Evolutionary conservation across 345 rosid genomes (phyloP).

Genomic region (Sonneratia alba): DNA sequence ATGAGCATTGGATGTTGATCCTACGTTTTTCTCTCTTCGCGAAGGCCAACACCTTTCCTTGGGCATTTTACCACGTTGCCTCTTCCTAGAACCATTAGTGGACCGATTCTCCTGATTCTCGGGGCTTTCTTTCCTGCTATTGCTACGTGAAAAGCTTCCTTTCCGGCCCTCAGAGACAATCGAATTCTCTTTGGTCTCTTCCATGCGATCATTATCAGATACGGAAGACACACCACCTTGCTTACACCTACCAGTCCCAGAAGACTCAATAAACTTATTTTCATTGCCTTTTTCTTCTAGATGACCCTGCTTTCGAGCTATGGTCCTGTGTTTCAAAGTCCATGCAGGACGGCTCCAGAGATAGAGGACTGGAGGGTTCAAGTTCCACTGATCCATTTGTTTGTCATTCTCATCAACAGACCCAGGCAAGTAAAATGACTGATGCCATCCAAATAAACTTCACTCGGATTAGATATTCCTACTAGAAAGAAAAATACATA

Average conservation of each 20-base stretch:
- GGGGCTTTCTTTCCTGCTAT: conserved; percentile 16
- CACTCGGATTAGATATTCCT: not conserved
- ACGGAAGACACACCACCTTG: conserved; percentile 10
- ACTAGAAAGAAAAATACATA: not conserved
- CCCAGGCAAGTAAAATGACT: conserved; percentile 95
- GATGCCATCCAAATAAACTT: conserved; percentile 8
- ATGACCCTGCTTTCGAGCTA: conserved; percentile 57
- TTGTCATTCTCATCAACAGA: conserved; percentile 59
- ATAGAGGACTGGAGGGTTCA: conserved; percentile 52
- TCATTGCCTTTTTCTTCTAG: not conserved
- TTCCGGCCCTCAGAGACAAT: conserved; percentile 7
- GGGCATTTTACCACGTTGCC: not conserved
- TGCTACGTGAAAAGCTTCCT: conserved; percentile 3
- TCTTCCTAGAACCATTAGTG: not conserved
- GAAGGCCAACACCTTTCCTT: not conserved
- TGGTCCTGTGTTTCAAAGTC: conserved; percentile 38
- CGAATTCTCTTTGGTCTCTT: conserved; percentile 10
- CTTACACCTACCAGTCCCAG: conserved; percentile 12
- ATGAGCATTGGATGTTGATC: conserved; percentile 14
- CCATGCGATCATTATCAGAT: conserved; percentile 17
- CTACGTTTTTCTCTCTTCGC: not conserved
- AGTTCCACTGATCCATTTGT: conserved; percentile 73
- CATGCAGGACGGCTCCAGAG: conserved; percentile 87
- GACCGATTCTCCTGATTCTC: conserved; percentile 9
- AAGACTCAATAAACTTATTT: conserved; percentile 14